A percentile compares a stretch with the other conserved stretches of the same genome.
Conservation (phyloP, 225 moss, liverwort and hornwort genomes). For the Ulota crispa region DNA sequence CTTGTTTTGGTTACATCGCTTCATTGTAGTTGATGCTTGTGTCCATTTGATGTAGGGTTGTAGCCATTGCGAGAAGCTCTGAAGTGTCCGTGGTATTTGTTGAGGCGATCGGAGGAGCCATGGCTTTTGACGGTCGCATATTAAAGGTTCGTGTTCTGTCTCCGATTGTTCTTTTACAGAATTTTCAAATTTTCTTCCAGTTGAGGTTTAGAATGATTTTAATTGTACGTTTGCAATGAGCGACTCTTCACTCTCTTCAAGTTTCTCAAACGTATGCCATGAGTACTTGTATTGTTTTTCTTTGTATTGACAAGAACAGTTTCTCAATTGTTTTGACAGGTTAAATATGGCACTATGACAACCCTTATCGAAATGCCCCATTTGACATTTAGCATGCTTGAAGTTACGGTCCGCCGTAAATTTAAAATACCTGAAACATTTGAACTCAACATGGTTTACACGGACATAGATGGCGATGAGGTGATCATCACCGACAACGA, state of each 20-base stretch:
- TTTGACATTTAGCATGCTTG: neutral
- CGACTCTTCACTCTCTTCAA: neutral
- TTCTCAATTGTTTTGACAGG: neutral
- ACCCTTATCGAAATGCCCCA: neutral
- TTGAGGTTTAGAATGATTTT: no score
- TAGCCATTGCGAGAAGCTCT: neutral
- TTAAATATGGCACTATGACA: neutral
- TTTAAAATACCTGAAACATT: slow-evolving; percentile 1
- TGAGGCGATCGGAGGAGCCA: neutral
- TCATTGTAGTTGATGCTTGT: no score
- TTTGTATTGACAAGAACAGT: neutral
- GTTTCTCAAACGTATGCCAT: neutral
- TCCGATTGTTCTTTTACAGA: neutral
- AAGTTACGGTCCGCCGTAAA: neutral
- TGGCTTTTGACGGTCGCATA: neutral
- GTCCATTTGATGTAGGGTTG: neutral
- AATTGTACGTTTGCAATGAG: neutral
- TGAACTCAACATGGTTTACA: slow-evolving; percentile 7
- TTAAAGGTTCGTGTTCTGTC: slow-evolving; percentile 12
- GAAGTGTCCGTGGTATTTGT: neutral
- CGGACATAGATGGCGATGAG: slow-evolving; percentile 6
- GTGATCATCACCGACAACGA: neutral
- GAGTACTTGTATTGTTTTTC: neutral
- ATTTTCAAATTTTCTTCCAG: no score
- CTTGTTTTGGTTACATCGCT: no score